Base-by-base conservation (phyloP, 2,329 filamentous ascomycete genomes). In the Myriosclerotinia scirpicola region DNA sequence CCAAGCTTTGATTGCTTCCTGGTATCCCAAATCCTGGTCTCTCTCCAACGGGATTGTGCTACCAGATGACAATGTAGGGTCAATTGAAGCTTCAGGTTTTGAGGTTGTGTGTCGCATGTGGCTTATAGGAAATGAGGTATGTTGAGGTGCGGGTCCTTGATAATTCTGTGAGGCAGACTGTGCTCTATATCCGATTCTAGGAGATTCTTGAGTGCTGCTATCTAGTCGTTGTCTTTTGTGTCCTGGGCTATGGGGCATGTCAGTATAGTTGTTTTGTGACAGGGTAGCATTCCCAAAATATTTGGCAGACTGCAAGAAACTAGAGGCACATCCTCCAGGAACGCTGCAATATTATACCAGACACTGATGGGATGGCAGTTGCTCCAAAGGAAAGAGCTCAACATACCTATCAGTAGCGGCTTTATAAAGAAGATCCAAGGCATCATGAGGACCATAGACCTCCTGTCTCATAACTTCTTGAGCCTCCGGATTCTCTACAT, bases 361-460 rank as follows among this genome's bases (percentile, higher is more conserved):
- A 38, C 20, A 34, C 5, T 1, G 15, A 60, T 38, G 4, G 2
- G 20, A 50, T 20, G 3, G 3, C 7, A 17, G 20, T 26, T 50
- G 14, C 81, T 65, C 81, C 80, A 54, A 20, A 38, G 20, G 15
- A 34, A 60, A 40, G 30, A 9, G 5, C 17, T 48, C 50, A 42
- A 66, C 64, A 48, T 72, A 74, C 82, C 82, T 86, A 75, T 88
- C 84, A 52, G 86, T 89, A 40, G 87, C 93, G 26, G 93, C 94
- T 79, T 96, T 93, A 75, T 96, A 96, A 20, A 98, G 84, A 67
- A 97, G 82, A 77, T 97, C 93, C 58, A 98, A 83, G 34, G 94
- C 94, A 80, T 98, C 94, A 75, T 97, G 93, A 4, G 92, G 93
- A 46, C 93, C 93, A 77, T 93, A 96, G 54, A 98, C 88, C 72